These are phyloP conservation scores for Solanum raphanifolium DNA, from an alignment of 257 asterid species.

Conservation along the genomic window DNA sequence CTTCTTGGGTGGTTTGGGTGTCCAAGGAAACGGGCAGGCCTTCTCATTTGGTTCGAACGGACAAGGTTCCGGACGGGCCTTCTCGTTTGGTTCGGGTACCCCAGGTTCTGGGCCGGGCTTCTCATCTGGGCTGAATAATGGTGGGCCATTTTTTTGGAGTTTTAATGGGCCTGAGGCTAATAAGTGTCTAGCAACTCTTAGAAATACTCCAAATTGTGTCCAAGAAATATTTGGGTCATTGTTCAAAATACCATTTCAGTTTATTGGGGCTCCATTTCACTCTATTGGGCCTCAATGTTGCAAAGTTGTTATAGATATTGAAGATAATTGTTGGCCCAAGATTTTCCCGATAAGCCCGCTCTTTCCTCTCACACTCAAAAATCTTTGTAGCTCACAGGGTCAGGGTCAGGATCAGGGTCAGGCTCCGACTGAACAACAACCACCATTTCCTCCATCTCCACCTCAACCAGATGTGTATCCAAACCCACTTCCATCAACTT, in stretches of 20 bases:
- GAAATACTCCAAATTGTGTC: constrained; percentile 8
- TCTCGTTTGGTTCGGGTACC: background rate
- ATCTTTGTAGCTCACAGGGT: background rate
- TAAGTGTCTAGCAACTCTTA: constrained; percentile 10
- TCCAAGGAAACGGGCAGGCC: background rate
- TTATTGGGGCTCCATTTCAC: background rate
- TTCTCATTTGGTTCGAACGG: background rate
- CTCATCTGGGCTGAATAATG: background rate
- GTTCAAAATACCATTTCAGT: background rate
- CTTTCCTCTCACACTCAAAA: constrained; percentile 6
- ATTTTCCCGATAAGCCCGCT: constrained; percentile 12
- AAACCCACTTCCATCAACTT: background rate
- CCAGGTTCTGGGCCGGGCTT: background rate
- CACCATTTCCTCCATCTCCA: background rate
- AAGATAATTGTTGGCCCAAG: constrained; percentile 23
- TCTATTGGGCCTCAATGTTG: constrained; percentile 24
- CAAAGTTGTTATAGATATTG: constrained; percentile 1
- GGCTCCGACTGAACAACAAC: background rate
- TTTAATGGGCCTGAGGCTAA: background rate
- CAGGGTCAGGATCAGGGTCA: background rate
- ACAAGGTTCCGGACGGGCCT: background rate
- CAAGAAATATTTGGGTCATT: constrained; percentile 11
- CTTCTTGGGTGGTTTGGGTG: background rate
- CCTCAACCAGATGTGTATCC: background rate
- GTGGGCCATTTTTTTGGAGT: background rate